phyloP scores from a whole-genome alignment of 2,329 filamentous ascomycete species.

The Leptographium lundbergii region DNA sequence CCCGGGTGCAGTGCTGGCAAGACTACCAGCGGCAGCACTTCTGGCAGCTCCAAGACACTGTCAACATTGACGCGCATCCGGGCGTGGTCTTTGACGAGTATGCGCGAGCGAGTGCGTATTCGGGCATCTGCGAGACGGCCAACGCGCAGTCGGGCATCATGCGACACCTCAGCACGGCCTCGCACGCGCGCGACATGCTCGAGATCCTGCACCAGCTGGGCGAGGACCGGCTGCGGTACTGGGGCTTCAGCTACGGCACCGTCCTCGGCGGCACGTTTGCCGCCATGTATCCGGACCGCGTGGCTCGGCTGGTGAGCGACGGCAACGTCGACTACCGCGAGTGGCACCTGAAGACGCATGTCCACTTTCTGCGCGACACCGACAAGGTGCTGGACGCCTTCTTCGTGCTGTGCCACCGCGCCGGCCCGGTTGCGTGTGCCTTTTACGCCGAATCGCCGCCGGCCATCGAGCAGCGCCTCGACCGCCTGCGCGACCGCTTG shows the following conservation, averaged over 20 bases:
- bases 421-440: slow-evolving; percentile 33
- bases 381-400: slow-evolving; percentile 42
- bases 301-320: slow-evolving; percentile 38
- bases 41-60: slow-evolving; percentile 31
- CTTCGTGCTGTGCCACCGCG: slow-evolving; percentile 38
- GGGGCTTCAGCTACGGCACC: slow-evolving; percentile 44
- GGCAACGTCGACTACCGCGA: slow-evolving; percentile 42
- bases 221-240: slow-evolving; percentile 32
- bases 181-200: slow-evolving; percentile 33
- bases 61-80: slow-evolving; percentile 32
- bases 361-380: slow-evolving; percentile 38
- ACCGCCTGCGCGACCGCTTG: slow-evolving; percentile 26
- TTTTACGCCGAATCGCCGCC: slow-evolving; percentile 25
- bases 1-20: slow-evolving; percentile 38
- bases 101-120: slow-evolving; percentile 28
- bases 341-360: slow-evolving; percentile 32
- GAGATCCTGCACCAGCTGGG: slow-evolving; percentile 30
- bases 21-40: slow-evolving; percentile 26
- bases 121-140: slow-evolving; percentile 27
- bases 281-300: slow-evolving; percentile 35
- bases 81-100: slow-evolving; percentile 33
- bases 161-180: slow-evolving; percentile 28
- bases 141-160: slow-evolving; percentile 25
- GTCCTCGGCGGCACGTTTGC: slow-evolving; percentile 39
- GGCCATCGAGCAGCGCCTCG: slow-evolving; percentile 26